Conservation (phyloP, 345 rosid genomes). For the Barbarea vulgaris region DNA sequence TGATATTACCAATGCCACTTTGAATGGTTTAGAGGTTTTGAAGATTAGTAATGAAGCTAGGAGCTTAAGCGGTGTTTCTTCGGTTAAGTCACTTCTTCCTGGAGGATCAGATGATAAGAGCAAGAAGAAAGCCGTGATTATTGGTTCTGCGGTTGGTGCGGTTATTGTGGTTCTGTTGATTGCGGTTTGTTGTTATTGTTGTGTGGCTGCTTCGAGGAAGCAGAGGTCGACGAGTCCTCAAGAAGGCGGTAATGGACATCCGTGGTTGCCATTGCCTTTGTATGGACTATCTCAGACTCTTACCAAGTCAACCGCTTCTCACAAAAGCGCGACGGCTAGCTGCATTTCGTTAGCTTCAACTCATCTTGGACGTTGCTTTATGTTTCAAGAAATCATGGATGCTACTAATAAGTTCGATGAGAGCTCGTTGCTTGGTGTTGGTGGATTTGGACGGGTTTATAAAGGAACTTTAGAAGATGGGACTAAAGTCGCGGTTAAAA, state of each 20-base stretch:
- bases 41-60: conserved; percentile 77
- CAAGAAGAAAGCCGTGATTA: conserved; percentile 47
- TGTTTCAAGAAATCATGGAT: conserved; percentile 88
- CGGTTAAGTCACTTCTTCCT: conserved; percentile 63
- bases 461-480: conserved; percentile 92
- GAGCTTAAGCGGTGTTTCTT: conserved; percentile 71
- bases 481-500: conserved; percentile 84
- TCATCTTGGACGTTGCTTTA: conserved; percentile 79
- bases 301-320: conserved; percentile 82
- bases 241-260: conserved; percentile 58
- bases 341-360: conserved; percentile 80
- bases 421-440: conserved; percentile 87
- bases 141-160: conserved; percentile 56
- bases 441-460: conserved; percentile 96
- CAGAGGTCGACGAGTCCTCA: conserved; percentile 41
- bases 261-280: conserved; percentile 87
- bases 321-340: conserved; percentile 88
- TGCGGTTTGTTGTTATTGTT: conserved; percentile 65
- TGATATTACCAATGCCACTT: conserved; percentile 59
- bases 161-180: conserved; percentile 44
- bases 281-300: conserved; percentile 90
- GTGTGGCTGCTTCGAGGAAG: conserved; percentile 46
- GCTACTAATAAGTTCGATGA: conserved; percentile 95
- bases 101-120: conserved; percentile 48
- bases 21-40: conserved; percentile 92